Base-by-base conservation (phyloP, 495 filamentous ascomycete genomes). In the Collariella sp. region DNA sequence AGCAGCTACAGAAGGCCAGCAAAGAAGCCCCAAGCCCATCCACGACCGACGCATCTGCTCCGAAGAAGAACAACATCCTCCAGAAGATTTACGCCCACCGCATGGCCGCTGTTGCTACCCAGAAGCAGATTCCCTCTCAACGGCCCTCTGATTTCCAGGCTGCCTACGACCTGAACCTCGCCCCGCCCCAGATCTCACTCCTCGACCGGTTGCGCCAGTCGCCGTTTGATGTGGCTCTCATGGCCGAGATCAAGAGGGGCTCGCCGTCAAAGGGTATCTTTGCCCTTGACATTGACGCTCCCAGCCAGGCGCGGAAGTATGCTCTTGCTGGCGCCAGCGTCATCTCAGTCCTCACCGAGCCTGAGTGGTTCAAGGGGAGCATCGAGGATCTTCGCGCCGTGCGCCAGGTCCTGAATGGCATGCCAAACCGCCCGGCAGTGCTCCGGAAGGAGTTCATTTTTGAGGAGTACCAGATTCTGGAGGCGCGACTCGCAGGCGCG, bases 391-490 rank as follows among this genome's bases (percentile, higher is more conserved):
- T 99, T 34, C 84, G 89, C 42, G 81, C 85, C 50, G 93, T 96
- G 24, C 83, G 93, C 12, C 88, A 90, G 66, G 88, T 86, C 40
- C 74, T 99, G 15, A 83, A 89, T 58, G 88, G 86, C 11, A 87
- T 97, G 80, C 83, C 87, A 0, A 93, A 96, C 67, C 80, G 93
- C 36, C 93, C 93, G 4, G 93, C 91, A 9, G 77, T 99, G 6
- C 75, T 99, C 18, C 81, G 94, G 7, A 99, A 99, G 65, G 93
- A 99, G 47, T 99, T 99, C 62, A 83, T 99, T 39, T 97, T 99
- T 62, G 90, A 96, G 16, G 89, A 96, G 64, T 99, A 97, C 67
- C 93, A 99, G 67, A 97, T 99, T 51, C 73, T 99, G 26, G 93
- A 99, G 68, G 93, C 94, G 7, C 78, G 94, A 22, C 72, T 99